These are phyloP conservation scores for Debaryomyces nepalensis DNA, from an alignment of 1,139 yeast genomes.

Conservation along the genomic window DNA sequence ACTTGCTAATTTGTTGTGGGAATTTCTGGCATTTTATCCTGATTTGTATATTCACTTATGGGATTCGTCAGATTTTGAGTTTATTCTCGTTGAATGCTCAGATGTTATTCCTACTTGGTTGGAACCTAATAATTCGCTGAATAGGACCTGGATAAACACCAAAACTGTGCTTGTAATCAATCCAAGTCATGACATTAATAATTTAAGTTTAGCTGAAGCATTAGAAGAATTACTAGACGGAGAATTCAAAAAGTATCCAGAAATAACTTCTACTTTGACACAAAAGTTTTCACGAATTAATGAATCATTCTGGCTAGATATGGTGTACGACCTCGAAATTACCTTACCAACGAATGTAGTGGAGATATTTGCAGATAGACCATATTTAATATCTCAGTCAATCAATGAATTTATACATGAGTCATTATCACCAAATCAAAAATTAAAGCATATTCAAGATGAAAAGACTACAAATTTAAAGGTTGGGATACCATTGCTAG, in stretches of 20 bases:
- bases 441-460: neutral
- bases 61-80: conserved; percentile 60
- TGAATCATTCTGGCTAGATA: conserved; percentile 13
- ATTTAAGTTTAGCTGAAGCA: conserved; percentile 35
- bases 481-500: conserved; percentile 12
- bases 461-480: neutral
- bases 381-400: conserved; percentile 13
- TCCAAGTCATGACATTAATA: conserved; percentile 28
- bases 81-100: conserved; percentile 53
- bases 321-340: conserved; percentile 13
- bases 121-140: conserved; percentile 40
- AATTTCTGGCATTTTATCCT: conserved; percentile 30
- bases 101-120: conserved; percentile 51
- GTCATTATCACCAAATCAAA: conserved; percentile 3
- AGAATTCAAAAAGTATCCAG: conserved; percentile 23
- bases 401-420: conserved; percentile 13
- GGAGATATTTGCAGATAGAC: conserved; percentile 7
- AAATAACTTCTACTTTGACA: conserved; percentile 16
- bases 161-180: conserved; percentile 35
- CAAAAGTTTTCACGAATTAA: conserved; percentile 9
- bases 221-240: conserved; percentile 32
- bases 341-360: conserved; percentile 10
- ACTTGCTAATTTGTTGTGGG: conserved; percentile 42
- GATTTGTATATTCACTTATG: conserved; percentile 51
- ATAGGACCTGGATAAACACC: conserved; percentile 50